Conservation (phyloP, 352 stramenopile species). For the Pythium rishiriense region DNA sequence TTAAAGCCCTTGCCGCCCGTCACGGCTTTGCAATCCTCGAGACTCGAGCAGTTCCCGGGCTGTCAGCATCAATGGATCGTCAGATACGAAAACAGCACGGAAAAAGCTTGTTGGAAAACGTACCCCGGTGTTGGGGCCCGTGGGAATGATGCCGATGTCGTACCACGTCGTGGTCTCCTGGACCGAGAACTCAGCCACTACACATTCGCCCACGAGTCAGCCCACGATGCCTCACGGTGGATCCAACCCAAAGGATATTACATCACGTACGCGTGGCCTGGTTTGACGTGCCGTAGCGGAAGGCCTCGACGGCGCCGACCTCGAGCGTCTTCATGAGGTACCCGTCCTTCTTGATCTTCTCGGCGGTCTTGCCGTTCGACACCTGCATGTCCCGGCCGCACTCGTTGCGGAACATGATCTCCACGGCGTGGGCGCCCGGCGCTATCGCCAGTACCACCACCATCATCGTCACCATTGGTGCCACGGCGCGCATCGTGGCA, state of each 20-base stretch:
- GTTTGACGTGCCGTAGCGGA: slow-evolving; percentile 20
- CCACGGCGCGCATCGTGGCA: slow-evolving; percentile 9
- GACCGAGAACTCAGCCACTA: slow-evolving; percentile 31
- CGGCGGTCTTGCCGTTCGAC: slow-evolving; percentile 30
- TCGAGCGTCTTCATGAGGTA: slow-evolving; percentile 27
- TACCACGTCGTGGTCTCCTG: slow-evolving; percentile 24
- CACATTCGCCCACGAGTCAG: background rate
- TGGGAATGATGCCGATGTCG: slow-evolving; percentile 31
- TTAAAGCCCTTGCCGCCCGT: slow-evolving; percentile 66
- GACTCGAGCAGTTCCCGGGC: slow-evolving; percentile 46
- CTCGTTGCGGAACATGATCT: slow-evolving; percentile 45
- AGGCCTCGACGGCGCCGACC: slow-evolving; percentile 15
- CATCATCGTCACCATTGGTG: background rate
- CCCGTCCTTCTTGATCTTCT: slow-evolving; percentile 26
- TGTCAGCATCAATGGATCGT: slow-evolving; percentile 18
- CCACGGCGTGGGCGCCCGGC: slow-evolving; percentile 25
- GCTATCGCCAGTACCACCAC: background rate
- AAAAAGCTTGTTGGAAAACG: background rate
- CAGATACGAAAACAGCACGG: background rate
- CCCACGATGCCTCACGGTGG: background rate
- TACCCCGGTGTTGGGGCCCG: slow-evolving; percentile 17
- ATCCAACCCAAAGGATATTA: background rate
- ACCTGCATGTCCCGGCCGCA: slow-evolving; percentile 39
- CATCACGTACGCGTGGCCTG: slow-evolving; percentile 27
- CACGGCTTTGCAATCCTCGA: slow-evolving; percentile 49